Evolutionary conservation across 2,329 filamentous ascomycete genomes (phyloP), one percentile per base, ranked within the genome.

Genomic region (Chaetothyriales sp.): DNA sequence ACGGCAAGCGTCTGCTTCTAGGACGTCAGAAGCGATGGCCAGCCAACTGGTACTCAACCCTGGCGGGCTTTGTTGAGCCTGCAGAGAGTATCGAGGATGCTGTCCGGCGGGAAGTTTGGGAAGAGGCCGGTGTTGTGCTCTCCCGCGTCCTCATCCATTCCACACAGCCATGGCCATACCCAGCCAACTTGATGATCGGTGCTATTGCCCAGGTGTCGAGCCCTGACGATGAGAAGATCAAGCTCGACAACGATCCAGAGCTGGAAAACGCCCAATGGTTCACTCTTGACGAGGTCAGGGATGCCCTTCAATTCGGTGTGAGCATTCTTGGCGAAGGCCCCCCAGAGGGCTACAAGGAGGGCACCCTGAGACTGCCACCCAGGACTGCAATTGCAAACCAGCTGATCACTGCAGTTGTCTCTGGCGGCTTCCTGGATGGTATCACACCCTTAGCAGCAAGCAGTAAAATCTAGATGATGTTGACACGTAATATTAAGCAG

Each of bases 191-290:
- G 60, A 92, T 93, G 84, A 86, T 93, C 59, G 86, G 76, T 2
- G 89, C 89, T 1, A 81, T 98, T 59, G 90, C 83, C 0, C 89
- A 96, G 70, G 68, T 68, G 49, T 86, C 88, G 1, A 71, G 85
- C 18, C 84, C 86, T 0, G 78, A 75, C 6, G 86, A 86, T 22
- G 92, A 98, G 73, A 76, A 68, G 28, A 88, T 98, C 48, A 77
- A 81, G 61, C 70, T 98, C 2, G 81, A 84, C 12, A 84, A 96
- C 65, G 92, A 98, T 64, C 86, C 86, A 0, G 92, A 98, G 71
- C 67, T 98, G 55, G 86, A 95, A 63, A 79, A 84, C 66, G 92
- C 92, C 2, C 83, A 80, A 65, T 98, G 92, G 92, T 90, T 90
- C 61, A 69, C 77, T 0, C 70, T 93, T 32, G 86, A 87, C 1